A percentile compares a stretch with the other conserved stretches of the same genome.
Conservation (phyloP, 164 flowering plant species). For the Umbilicus rupestris region DNA sequence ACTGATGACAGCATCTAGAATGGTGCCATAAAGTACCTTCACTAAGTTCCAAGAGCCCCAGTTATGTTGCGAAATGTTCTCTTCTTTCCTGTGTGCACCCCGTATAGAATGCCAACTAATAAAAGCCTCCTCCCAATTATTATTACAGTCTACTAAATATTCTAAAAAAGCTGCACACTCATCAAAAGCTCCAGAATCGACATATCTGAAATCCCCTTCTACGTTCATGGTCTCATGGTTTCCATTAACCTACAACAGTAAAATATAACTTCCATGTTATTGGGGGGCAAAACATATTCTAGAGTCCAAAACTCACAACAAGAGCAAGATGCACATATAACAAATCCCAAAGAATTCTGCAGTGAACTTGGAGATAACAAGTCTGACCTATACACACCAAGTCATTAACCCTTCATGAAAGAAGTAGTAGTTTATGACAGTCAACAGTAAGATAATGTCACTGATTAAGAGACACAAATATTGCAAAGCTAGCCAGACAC, state of each 20-base stretch:
- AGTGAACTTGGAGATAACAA: background rate
- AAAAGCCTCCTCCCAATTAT: slow-evolving; percentile 72
- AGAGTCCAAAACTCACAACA: background rate
- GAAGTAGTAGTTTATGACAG: background rate
- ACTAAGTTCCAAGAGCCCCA: slow-evolving; percentile 78
- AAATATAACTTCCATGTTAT: background rate
- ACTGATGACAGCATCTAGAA: slow-evolving; percentile 7
- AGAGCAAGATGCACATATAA: background rate
- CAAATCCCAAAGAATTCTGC: background rate
- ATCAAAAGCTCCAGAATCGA: slow-evolving; percentile 65
- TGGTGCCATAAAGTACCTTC: slow-evolving; percentile 39
- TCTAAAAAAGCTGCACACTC: slow-evolving; percentile 72
- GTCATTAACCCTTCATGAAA: background rate
- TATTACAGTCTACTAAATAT: slow-evolving; percentile 35
- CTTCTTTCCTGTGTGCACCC: slow-evolving; percentile 41
- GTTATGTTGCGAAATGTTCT: slow-evolving; percentile 25
- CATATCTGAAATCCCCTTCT: slow-evolving; percentile 93
- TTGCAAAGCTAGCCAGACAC: slow-evolving; percentile 21
- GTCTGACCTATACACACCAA: background rate
- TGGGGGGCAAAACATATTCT: background rate
- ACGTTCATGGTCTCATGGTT: slow-evolving; percentile 98
- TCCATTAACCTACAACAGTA: slow-evolving; percentile 61
- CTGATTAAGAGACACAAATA: background rate
- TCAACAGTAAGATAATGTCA: background rate
- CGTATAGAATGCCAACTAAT: slow-evolving; percentile 46